Percentiles rank a stretch among this genome's conserved stretches.
These are phyloP conservation scores for Sporothrix phasma DNA, from an alignment of 2,329 filamentous ascomycete species.

Conservation along the genomic window DNA sequence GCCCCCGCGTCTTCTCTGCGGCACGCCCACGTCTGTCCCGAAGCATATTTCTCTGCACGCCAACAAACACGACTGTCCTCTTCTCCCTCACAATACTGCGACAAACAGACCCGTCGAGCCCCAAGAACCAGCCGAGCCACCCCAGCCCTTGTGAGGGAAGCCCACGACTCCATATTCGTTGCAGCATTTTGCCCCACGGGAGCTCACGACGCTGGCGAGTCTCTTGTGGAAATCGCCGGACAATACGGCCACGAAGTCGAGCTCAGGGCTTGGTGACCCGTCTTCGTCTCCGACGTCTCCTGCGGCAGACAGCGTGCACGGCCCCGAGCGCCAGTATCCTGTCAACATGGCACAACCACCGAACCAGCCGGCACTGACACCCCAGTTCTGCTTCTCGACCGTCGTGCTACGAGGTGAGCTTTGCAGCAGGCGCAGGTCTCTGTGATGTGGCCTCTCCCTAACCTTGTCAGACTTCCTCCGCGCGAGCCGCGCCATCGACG, in stretches of 20 bases:
- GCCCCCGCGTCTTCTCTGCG: not conserved
- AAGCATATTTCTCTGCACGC: not conserved
- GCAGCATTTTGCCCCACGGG: not conserved
- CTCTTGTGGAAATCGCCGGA: conserved; percentile 16
- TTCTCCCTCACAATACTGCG: not conserved
- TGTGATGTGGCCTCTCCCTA: not conserved
- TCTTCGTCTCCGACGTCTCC: not conserved
- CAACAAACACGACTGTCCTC: too few species aligned
- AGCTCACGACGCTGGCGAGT: conserved; percentile 12
- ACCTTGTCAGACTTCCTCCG: conserved; percentile 69
- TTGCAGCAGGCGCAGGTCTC: not conserved
- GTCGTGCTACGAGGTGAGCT: conserved; percentile 54
- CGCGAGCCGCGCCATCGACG: conserved; percentile 79
- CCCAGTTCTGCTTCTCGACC: conserved; percentile 70
- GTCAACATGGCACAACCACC: conserved; percentile 21
- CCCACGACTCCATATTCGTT: too few species aligned
- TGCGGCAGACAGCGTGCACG: not conserved
- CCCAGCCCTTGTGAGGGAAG: not conserved
- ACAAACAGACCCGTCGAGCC: not conserved
- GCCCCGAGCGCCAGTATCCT: not conserved
- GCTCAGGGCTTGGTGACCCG: not conserved
- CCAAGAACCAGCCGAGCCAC: too few species aligned
- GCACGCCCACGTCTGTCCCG: not conserved
- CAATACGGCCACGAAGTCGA: not conserved
- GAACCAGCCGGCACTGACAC: conserved; percentile 45